Evolutionary conservation across 345 rosid genomes (phyloP), one percentile per base, ranked within the genome.

Genomic region (Melastoma malabathricum): DNA sequence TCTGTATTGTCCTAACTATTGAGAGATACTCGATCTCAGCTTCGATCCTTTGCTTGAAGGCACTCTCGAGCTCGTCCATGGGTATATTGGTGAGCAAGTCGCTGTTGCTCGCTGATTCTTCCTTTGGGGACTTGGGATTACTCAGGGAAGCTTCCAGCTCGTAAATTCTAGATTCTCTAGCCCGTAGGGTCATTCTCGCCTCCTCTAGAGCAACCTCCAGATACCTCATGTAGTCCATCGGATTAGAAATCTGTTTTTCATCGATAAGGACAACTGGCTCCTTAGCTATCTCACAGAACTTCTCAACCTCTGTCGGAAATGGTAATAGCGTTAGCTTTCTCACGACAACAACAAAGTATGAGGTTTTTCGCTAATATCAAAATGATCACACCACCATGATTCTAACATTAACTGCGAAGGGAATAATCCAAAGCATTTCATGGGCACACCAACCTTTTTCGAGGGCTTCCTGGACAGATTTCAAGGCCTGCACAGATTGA

Each of bases 1-100:
- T 66, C 52, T 56, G 70, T 46, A 79, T 50, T 19, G 77, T 67
- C 58, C 65, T 69, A 13, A 59, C 54, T 57, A 81, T 65, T 50
- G 73, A 64, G 29, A 87, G 59, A 74, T 70, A 72, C 65, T 77
- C 86, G 5, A 92, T 60, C 75, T 92, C 97, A 44, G 84, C 84
- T 67, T 82, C 84, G 3, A 87, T 73, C 81, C 78, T 87, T 63
- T 75, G 81, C 74, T 50, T 70, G 67, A 82, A 84, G 19, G 81
- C 69, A 41, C 67, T 70, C 63, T 84, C 96, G 9, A 81, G 55
- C 52, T 72, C 75, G 68, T 72, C 84, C 38, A 48, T 17, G 43
- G 44, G 19, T 51, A 29, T 41, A 16, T 27, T 19, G 6, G 15
- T n/a, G 44, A 29, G 55, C 44, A 51, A 16, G 22, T 17, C 44